Evolutionary conservation across 75 land plant species (phyloP).

Genomic region (Isoetes taiwanensis): DNA sequence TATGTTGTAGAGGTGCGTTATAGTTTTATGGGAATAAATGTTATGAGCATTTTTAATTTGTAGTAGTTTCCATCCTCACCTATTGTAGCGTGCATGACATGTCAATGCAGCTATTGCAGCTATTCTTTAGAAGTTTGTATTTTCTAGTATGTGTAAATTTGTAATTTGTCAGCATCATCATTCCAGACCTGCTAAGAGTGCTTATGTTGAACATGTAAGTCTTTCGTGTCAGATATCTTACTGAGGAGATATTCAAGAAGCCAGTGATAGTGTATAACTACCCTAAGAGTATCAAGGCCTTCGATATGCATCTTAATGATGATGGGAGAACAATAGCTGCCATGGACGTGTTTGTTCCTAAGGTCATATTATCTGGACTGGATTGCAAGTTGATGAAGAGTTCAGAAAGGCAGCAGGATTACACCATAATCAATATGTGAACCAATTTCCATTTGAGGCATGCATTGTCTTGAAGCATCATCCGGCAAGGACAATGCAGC

Average conservation of each 20-base stretch:
- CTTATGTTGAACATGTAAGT: neutral
- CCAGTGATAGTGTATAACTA: conserved; percentile 98
- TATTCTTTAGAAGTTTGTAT: too few relatives aligned
- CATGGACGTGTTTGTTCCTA: conserved; percentile 98
- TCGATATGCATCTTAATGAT: conserved; percentile 95
- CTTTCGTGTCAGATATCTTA: conserved; percentile 48
- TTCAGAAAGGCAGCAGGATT: conserved; percentile 45
- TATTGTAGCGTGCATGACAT: too few relatives aligned
- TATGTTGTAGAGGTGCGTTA: too few relatives aligned
- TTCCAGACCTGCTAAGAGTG: neutral
- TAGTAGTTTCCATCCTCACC: too few relatives aligned
- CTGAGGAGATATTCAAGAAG: conserved; percentile 75
- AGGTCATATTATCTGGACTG: conserved; percentile 88
- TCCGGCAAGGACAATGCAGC: conserved; percentile 76
- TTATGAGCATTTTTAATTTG: too few relatives aligned
- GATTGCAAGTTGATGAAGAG: conserved; percentile 78
- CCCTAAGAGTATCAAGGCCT: conserved; percentile 89
- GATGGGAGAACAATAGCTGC: conserved; percentile 93
- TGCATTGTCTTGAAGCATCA: conserved; percentile 98
- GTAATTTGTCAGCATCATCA: neutral
- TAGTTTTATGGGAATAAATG: too few relatives aligned
- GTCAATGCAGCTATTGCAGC: too few relatives aligned
- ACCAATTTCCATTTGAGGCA: conserved; percentile 92
- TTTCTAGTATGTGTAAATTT: neutral
- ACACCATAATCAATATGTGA: conserved; percentile 59